Base-by-base conservation (phyloP, 2,329 filamentous ascomycete species). In the Claviceps fusiformis region DNA sequence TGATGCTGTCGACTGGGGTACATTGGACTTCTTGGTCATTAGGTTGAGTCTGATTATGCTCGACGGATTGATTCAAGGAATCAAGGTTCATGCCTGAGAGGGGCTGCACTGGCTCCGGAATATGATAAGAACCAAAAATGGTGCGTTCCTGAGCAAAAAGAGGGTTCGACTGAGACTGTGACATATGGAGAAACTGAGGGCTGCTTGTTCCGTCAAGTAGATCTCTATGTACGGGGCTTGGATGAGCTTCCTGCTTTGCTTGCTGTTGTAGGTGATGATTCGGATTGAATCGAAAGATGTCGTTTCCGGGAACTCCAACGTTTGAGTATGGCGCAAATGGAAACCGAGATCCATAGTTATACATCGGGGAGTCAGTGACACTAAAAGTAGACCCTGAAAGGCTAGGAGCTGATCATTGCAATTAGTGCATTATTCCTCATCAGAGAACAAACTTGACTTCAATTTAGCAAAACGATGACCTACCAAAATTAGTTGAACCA, bases 141-240 rank as follows among this genome's bases (percentile, higher is more conserved):
- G 63, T 37, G n/a, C 63, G 61, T 9, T 68, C 67, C 24, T 67
- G 67, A 15, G 64, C 57, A 44, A 69, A 65, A 24, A 71, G 61
- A 11, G 68, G 66, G 39, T 70, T 70, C 1, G 61, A 58, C 48
- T 65, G 64, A 24, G 68, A 54, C 17, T 65, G 64, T 17, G 68
- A 53, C 11, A 67, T 57, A 10, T 60, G 57, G 19, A 68, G 55
- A 52, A 65, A 70, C 6, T 64, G 63, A 15, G 49, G 63, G 6
- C 57, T 61, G 37, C 52, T 57, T 9, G 60, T 52, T 45, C 56
- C 60, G 27, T 60, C 58, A 6, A 62, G 17, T 5, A 60, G 46
- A n/a, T 66, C 63, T 13, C 59, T 56, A 2, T 55, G 46, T 19
- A 56, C 55, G 13, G 61, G 54, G 17, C 58, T 56, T 1, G 60